Evolutionary conservation across 371 early-diverging fungal genomes (phyloP).

Genomic region (Lichtheimia ramosa): DNA sequence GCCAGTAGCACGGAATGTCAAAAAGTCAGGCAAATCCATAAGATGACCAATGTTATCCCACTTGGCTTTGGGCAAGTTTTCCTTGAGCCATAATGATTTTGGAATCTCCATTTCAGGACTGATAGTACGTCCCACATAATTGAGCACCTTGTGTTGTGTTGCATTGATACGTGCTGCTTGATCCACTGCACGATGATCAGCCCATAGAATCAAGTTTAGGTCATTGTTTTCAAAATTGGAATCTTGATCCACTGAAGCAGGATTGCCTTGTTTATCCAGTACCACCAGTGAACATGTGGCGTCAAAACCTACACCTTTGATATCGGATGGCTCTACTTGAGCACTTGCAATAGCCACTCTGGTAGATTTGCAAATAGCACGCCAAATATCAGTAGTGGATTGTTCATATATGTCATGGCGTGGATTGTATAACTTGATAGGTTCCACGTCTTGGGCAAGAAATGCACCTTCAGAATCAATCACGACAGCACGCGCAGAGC

Average conservation of each 20-base stretch:
- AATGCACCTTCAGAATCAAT: slow-evolving; percentile 55
- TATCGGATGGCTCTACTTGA: slow-evolving; percentile 26
- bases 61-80: slow-evolving; percentile 48
- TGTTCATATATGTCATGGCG: slow-evolving; percentile 65
- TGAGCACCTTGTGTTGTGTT: slow-evolving; percentile 58
- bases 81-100: slow-evolving; percentile 70
- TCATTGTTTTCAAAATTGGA: slow-evolving; percentile 40
- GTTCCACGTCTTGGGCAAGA: slow-evolving; percentile 46
- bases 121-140: slow-evolving; percentile 65
- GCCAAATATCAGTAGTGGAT: slow-evolving; percentile 72
- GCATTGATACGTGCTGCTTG: slow-evolving; percentile 68
- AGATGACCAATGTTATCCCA: slow-evolving; percentile 57
- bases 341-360: slow-evolving; percentile 38
- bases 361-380: slow-evolving; percentile 49
- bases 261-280: slow-evolving; percentile 48
- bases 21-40: slow-evolving; percentile 76
- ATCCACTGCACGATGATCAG: slow-evolving; percentile 70
- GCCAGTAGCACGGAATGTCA: slow-evolving; percentile 69
- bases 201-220: slow-evolving; percentile 74
- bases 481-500: slow-evolving; percentile 63
- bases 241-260: slow-evolving; percentile 51
- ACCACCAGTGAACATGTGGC: slow-evolving; percentile 77
- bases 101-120: slow-evolving; percentile 79
- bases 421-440: slow-evolving; percentile 48
- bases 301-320: slow-evolving; percentile 75